These are phyloP conservation scores for Verticillium tricorpus DNA, from an alignment of 2,329 filamentous ascomycete genomes.

Conservation along the genomic window DNA sequence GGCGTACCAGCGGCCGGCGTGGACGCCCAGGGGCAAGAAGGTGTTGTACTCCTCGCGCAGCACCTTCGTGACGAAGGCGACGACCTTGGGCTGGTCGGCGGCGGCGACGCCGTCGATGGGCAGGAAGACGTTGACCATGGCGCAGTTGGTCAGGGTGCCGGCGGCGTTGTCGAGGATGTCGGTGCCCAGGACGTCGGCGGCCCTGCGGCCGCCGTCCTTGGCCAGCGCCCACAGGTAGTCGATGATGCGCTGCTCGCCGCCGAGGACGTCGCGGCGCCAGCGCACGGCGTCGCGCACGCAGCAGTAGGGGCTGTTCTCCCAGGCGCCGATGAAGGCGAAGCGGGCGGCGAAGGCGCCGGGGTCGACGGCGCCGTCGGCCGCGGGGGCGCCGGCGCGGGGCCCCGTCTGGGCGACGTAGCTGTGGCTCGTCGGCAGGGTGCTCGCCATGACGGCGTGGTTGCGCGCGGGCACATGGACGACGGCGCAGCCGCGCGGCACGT, in stretches of 20 bases:
- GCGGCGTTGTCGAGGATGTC: conserved; percentile 64
- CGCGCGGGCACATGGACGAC: conserved; percentile 72
- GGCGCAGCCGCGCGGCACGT: conserved; percentile 73
- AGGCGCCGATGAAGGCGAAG: conserved; percentile 75
- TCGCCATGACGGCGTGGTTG: conserved; percentile 71
- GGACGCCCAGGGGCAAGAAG: conserved; percentile 61
- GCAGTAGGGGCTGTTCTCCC: conserved; percentile 67
- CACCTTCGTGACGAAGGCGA: conserved; percentile 53
- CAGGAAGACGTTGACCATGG: conserved; percentile 68
- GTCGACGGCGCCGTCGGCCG: conserved; percentile 35
- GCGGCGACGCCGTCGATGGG: conserved; percentile 47
- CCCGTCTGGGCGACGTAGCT: conserved; percentile 55
- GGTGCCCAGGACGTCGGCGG: conserved; percentile 63
- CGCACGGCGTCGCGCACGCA: conserved; percentile 67
- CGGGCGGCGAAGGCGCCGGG: conserved; percentile 52
- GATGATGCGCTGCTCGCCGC: conserved; percentile 68
- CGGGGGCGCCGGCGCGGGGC: conserved; percentile 36
- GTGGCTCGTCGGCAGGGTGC: conserved; percentile 75
- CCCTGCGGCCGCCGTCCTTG: conserved; percentile 53
- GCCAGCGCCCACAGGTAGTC: conserved; percentile 61
- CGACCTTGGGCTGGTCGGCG: conserved; percentile 30
- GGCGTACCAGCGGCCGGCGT: conserved; percentile 62
- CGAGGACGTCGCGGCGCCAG: conserved; percentile 65
- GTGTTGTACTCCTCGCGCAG: conserved; percentile 62
- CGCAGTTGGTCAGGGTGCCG: conserved; percentile 60